Evolutionary conservation across 257 asterid genomes (phyloP).

Genomic region (Salvia splendens): DNA sequence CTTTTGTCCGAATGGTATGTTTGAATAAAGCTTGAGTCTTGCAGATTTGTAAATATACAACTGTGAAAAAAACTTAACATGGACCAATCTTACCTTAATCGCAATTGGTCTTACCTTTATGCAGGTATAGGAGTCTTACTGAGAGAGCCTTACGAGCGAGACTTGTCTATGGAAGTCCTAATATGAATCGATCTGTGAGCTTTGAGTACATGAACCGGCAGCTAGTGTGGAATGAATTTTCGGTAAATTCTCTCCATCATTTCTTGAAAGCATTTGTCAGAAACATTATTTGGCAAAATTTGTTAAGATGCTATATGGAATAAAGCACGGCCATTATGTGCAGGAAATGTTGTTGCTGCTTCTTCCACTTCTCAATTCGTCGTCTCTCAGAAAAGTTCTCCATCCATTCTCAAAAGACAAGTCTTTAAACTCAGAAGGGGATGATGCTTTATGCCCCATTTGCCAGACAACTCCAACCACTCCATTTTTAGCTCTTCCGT

Average conservation of each 20-base stretch:
- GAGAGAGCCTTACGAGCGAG: conserved; percentile 86
- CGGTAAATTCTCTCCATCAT: conserved; percentile 56
- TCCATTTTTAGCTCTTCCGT: conserved; percentile 89
- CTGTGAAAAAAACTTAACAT: conserved; percentile 8
- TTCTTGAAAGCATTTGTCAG: conserved; percentile 15
- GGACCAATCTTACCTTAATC: conserved; percentile 1
- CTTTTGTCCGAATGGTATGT: background rate
- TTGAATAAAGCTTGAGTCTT: background rate
- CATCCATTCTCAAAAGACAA: conserved; percentile 84
- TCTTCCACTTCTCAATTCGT: conserved; percentile 91
- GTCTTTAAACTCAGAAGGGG: conserved; percentile 59
- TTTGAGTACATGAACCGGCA: conserved; percentile 97
- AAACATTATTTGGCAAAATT: conserved; percentile 12
- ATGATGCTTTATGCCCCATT: conserved; percentile 80
- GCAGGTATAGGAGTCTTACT: conserved; percentile 87
- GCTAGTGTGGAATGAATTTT: conserved; percentile 95
- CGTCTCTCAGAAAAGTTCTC: conserved; percentile 74
- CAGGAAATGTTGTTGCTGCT: conserved; percentile 94
- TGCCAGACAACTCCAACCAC: conserved; percentile 81
- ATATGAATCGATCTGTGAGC: conserved; percentile 96
- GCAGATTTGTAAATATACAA: conserved; percentile 12
- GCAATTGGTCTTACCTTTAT: conserved; percentile 27
- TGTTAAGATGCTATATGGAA: conserved; percentile 14
- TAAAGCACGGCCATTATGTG: conserved; percentile 33
- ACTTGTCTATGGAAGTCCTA: conserved; percentile 90